Evolutionary conservation across 139 green algal species (phyloP).

Genomic region (Penium margaritaceum): DNA sequence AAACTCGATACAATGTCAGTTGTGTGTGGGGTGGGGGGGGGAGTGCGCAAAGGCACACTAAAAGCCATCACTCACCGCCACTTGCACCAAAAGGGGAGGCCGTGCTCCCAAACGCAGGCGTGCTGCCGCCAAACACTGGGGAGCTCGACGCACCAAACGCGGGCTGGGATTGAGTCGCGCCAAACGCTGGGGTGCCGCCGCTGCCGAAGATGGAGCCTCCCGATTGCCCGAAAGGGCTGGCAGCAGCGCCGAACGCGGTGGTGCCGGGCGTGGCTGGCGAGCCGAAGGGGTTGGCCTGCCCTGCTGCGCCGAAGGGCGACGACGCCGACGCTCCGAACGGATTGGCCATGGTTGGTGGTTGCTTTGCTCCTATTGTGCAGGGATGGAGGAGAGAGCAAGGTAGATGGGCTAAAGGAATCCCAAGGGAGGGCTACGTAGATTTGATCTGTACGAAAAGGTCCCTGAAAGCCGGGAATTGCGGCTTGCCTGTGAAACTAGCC

Average conservation of each 20-base stretch:
- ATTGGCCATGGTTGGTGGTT: constrained; percentile 7
- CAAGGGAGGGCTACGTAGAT: too few relatives aligned
- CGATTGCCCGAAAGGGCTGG: constrained; percentile 18
- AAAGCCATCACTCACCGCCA: not conserved
- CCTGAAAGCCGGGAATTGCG: too few relatives aligned
- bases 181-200: constrained; percentile 14
- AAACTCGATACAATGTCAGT: not conserved
- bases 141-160: constrained; percentile 29
- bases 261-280: not conserved
- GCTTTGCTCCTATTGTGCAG: too few relatives aligned
- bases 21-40: not conserved
- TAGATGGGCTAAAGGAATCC: too few relatives aligned
- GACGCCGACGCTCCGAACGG: not conserved
- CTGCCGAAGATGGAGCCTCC: not conserved
- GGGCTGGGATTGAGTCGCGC: constrained; percentile 9
- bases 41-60: too few relatives aligned
- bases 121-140: constrained; percentile 19
- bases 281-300: constrained; percentile 6
- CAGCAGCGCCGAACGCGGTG: not conserved
- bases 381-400: too few relatives aligned
- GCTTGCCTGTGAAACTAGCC: too few relatives aligned
- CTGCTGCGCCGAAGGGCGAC: not conserved
- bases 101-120: not conserved
- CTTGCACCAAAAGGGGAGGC: constrained; percentile 11
- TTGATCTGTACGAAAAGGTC: too few relatives aligned